Base-by-base conservation (phyloP, 805 yeast species). In the Millerozyma acaciae region DNA sequence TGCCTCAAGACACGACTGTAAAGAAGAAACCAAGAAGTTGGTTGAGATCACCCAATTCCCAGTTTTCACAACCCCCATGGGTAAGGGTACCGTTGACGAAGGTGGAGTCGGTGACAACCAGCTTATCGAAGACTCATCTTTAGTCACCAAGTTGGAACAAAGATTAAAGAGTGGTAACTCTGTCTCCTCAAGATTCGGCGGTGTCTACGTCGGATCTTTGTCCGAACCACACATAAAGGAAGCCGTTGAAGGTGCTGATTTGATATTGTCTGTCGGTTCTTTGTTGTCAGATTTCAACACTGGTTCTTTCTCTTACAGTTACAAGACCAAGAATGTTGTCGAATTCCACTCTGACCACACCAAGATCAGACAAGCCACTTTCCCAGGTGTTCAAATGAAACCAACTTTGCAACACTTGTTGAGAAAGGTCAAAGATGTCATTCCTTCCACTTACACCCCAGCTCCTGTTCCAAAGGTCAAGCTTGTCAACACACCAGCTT, bases 391-490 rank as follows among this genome's bases (percentile, higher is more conserved):
- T 26, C 62, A 57, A 39, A 62, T 62, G 67, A 62, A 62, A 50
- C 65, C 61, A 47, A 72, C 72, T 30, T 57, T 79, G 40, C 64
- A 62, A 46, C 61, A 62, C 35, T 54, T 76, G 38, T 58, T 68
- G 43, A 35, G 53, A 29, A 45, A 49, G 32, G 56, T 76, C 32
- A 59, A 51, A 26, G 52, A 52, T 8, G 68, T 56, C 38, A 8
- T 7, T 23, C 64, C 61, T 37, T 44, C 64, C 42, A 49, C 58
- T 43, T 76, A 75, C 66, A 43, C 47, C 26, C 78, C 80, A 40
- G 70, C 60, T 20, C 66, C 79, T 28, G 76, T 79, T 34, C 86
- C 87, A 48, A 45, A 65, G 29, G 59, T 65, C 45, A 70, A 73
- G 51, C 44, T 66, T 32, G 64, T 62, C 27, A 68, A 69, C 55